Evolutionary conservation across 257 asterid species (phyloP), one percentile per base, ranked within the genome.

Genomic region (Sherardia arvensis): DNA sequence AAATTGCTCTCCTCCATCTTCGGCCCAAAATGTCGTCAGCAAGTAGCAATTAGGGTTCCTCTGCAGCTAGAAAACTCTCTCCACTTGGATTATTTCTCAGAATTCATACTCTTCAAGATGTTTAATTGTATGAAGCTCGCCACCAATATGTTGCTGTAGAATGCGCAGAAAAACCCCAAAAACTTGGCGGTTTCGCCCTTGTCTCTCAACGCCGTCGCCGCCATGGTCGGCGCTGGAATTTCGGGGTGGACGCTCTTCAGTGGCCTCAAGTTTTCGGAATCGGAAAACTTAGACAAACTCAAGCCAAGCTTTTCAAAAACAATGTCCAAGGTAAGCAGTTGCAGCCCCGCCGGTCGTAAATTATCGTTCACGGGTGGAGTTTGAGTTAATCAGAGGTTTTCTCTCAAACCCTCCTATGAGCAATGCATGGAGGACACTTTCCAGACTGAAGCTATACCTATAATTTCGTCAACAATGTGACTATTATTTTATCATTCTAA

Each of bases 141-240:
- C n/a, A n/a, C n/a, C n/a, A n/a, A n/a, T n/a, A n/a, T n/a, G n/a
- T n/a, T n/a, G n/a, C n/a, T n/a, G n/a, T n/a, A n/a, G n/a, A n/a
- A n/a, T n/a, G n/a, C n/a, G n/a, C n/a, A 34, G 40, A 8, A 34
- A 2, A 34, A 9, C 15, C 10, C 20, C 48, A 0, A 23, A 20
- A 58, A 67, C 33, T 3, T 59, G 28, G 36, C 53, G 30, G 5
- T 67, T 20, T 67, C 66, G 6, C 66, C 71, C 4, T 30, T 45
- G 34, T 67, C 30, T 3, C 15, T 40, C 22, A 67, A 1, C 14
- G 65, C 65, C 54, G 27, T 22, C 15, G 34, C 29, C 1, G 54
- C 66, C 7, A 67, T 45, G 71, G 5, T 26, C 8, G 71, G 23
- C 5, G 66, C 48, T 0, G 66, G 71, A 67, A 28, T 30, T n/a